Percentiles rank a stretch among this genome's conserved stretches.
phyloP scores from a whole-genome alignment of 2,329 filamentous ascomycete genomes.

The Neonectria ditissima region DNA sequence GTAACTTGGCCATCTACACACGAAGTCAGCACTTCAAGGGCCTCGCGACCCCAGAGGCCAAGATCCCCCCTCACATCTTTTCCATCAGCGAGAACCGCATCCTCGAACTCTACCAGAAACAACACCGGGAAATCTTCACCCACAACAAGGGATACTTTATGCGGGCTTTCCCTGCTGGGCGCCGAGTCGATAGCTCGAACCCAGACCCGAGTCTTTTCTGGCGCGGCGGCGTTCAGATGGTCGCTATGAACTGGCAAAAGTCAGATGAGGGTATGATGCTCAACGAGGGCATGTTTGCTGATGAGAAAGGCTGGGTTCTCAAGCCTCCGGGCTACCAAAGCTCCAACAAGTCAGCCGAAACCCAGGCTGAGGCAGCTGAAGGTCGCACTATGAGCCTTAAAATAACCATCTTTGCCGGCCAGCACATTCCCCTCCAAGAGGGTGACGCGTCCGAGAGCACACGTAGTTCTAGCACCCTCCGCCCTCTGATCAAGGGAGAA shows the following conservation, averaged over 20 bases:
- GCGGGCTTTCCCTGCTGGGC: conserved; percentile 87
- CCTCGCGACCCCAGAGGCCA: conserved; percentile 73
- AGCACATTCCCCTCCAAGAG: conserved; percentile 66
- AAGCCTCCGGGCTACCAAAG: conserved; percentile 82
- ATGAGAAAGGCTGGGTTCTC: conserved; percentile 83
- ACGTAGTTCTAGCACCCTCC: conserved; percentile 57
- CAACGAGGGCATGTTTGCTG: conserved; percentile 97
- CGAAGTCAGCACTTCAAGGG: conserved; percentile 83
- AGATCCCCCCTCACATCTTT: conserved; percentile 78
- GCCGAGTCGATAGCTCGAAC: conserved; percentile 88
- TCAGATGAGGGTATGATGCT: conserved; percentile 95
- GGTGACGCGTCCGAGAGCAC: conserved; percentile 47
- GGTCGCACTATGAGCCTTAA: conserved; percentile 72
- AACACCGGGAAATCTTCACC: conserved; percentile 79
- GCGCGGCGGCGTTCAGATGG: conserved; percentile 97
- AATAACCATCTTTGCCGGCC: conserved; percentile 81
- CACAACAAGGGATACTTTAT: conserved; percentile 93
- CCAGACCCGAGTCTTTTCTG: conserved; percentile 93
- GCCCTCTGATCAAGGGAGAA: conserved; percentile 82
- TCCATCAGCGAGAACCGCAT: conserved; percentile 90
- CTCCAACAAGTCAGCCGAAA: conserved; percentile 52
- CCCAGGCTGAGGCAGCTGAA: conserved; percentile 59
- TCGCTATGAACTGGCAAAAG: conserved; percentile 96
- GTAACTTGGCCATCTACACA: conserved; percentile 85
- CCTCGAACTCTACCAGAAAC: conserved; percentile 65